These are phyloP conservation scores for Diaporthe eres DNA, from an alignment of 2,329 filamentous ascomycete genomes.

Conservation along the genomic window DNA sequence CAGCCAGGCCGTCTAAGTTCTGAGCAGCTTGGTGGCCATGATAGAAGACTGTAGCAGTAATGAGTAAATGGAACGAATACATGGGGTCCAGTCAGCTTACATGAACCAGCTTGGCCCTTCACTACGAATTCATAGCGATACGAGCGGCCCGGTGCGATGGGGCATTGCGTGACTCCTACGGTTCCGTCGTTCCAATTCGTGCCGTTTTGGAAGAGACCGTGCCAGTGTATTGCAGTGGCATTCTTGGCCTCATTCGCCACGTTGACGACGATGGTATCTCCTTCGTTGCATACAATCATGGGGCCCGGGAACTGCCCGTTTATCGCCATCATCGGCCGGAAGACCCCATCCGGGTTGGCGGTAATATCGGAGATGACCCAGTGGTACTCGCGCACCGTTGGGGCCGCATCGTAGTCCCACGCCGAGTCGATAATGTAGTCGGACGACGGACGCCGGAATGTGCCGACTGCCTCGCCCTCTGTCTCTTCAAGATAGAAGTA, in stretches of 20 bases:
- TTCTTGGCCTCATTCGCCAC: constrained; percentile 78
- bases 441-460: constrained; percentile 48
- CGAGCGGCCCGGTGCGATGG: constrained; percentile 68
- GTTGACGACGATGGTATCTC: constrained; percentile 79
- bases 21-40: constrained; percentile 71
- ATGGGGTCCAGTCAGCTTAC: constrained; percentile 46
- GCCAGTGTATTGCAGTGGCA: constrained; percentile 80
- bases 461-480: neutral
- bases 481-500: constrained; percentile 3
- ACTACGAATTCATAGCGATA: constrained; percentile 65
- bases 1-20: constrained; percentile 76
- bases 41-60: constrained; percentile 50
- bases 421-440: constrained; percentile 70
- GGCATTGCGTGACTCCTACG: constrained; percentile 71
- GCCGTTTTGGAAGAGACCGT: constrained; percentile 83
- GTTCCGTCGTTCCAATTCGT: constrained; percentile 80
- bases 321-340: constrained; percentile 75
- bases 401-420: constrained; percentile 68
- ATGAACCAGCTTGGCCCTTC: constrained; percentile 52
- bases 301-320: constrained; percentile 83
- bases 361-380: constrained; percentile 72
- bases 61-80: neutral
- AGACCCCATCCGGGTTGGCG: constrained; percentile 73
- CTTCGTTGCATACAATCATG: constrained; percentile 79
- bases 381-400: constrained; percentile 68